A percentile compares a stretch with the other conserved stretches of the same genome.
Conservation (phyloP, 306 rosid genomes). For the Purshia tridentata region DNA sequence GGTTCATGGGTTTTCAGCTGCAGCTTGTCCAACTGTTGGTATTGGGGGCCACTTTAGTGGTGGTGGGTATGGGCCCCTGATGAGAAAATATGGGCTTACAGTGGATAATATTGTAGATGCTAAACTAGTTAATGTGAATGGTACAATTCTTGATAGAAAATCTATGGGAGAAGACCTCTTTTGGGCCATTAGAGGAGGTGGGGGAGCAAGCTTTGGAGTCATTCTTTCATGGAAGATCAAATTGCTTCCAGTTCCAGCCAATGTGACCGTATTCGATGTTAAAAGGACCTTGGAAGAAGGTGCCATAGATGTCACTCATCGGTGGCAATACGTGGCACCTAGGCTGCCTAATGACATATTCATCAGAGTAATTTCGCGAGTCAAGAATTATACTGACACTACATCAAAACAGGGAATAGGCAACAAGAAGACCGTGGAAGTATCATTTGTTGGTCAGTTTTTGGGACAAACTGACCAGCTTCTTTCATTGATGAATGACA, state of each 20-base stretch:
- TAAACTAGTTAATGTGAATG: slow-evolving; percentile 25
- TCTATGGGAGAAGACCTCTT: slow-evolving; percentile 45
- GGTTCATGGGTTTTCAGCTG: slow-evolving; percentile 32
- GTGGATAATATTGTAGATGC: slow-evolving; percentile 36
- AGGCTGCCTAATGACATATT: slow-evolving; percentile 20
- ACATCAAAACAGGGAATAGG: background rate
- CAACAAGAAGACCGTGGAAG: background rate
- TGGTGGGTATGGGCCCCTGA: slow-evolving; percentile 40
- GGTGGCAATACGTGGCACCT: slow-evolving; percentile 31
- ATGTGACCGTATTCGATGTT: slow-evolving; percentile 26
- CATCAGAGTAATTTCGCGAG: slow-evolving; percentile 8
- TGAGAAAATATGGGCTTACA: slow-evolving; percentile 40
- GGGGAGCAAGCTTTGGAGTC: slow-evolving; percentile 42
- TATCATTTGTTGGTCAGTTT: slow-evolving; percentile 2
- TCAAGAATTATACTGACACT: background rate
- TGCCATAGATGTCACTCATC: background rate
- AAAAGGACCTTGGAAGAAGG: slow-evolving; percentile 12
- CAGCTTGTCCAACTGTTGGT: slow-evolving; percentile 23
- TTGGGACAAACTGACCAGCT: slow-evolving; percentile 2
- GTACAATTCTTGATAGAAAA: slow-evolving; percentile 27
- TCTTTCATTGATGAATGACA: background rate
- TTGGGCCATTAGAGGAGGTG: slow-evolving; percentile 50
- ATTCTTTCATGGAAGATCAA: slow-evolving; percentile 35
- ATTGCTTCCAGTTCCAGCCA: slow-evolving; percentile 23
- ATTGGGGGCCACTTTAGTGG: slow-evolving; percentile 38